A percentile compares a stretch with the other conserved stretches of the same genome.
Evolutionary conservation across 805 yeast species (phyloP).

Genomic region (Metschnikowia drakensbergensis): DNA sequence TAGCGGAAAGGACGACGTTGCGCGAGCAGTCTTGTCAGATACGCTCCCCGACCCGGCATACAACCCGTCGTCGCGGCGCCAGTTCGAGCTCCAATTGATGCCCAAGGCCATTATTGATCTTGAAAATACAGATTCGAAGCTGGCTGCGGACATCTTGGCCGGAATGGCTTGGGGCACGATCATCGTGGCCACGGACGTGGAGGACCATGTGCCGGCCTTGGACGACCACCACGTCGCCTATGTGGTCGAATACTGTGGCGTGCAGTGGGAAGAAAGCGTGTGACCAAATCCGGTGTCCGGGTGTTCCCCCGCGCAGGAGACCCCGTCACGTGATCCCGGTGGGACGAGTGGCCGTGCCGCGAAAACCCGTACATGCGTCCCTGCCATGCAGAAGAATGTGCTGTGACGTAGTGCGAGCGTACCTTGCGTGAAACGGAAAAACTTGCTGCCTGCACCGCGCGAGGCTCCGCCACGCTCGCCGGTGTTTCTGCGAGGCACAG

Average conservation of each 20-base stretch:
- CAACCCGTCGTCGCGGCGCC: conserved; percentile 56
- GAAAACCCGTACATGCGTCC: neutral
- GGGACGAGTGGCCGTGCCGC: no score
- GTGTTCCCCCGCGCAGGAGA: no score
- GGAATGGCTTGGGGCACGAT: conserved; percentile 99
- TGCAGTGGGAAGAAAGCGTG: conserved; percentile 71
- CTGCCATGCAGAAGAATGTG: neutral
- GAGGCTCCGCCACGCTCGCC: neutral
- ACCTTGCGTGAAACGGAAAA: neutral
- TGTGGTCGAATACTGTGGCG: conserved; percentile 75
- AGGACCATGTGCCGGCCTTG: conserved; percentile 55
- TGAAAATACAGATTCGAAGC: conserved; percentile 43
- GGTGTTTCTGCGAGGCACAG: neutral
- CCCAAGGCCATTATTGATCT: conserved; percentile 86
- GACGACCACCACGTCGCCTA: conserved; percentile 73
- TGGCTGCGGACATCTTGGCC: conserved; percentile 43
- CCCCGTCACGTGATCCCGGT: no score
- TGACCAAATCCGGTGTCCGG: no score
- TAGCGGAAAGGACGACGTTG: conserved; percentile 55
- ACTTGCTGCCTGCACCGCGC: neutral
- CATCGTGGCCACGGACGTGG: conserved; percentile 69
- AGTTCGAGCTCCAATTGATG: conserved; percentile 88
- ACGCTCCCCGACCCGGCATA: conserved; percentile 57
- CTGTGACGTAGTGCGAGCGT: conserved; percentile 1
- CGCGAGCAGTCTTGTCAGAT: conserved; percentile 37